Evolutionary conservation across 371 early-diverging fungal genomes (phyloP), one percentile per base, ranked within the genome.

Genomic region (Dichotomocladium elegans): DNA sequence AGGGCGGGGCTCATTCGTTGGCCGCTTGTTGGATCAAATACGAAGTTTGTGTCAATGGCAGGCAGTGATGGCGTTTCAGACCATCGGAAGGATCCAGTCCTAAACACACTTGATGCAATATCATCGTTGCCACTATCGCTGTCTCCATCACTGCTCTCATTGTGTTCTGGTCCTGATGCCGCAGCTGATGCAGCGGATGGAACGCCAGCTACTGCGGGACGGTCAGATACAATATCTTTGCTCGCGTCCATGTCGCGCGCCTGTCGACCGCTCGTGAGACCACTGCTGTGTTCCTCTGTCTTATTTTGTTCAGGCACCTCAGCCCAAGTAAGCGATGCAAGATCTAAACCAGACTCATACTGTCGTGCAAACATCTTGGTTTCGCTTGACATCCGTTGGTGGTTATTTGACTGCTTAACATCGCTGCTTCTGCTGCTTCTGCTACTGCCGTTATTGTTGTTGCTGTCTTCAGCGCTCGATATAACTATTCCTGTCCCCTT

Each of bases 1-100:
- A 47, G 25, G n/a, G 48, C 42, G 30, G 33, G 34, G 5, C 33
- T 14, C 27, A 34, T 42, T 24, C 14, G 41, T 21, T 37, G 17
- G 8, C 29, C 12, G 27, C 14, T 42, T 5, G 35, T 41, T 15
- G 47, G 30, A 33, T 41, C 45, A 41, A 60, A 60, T 10, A 43
- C 31, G 30, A 54, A 54, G 17, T 50, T 47, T 19, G 60, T 60
- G 28, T 60, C 35, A 35, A 60, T 48, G 8, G 60, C 33, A n/a
- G 59, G 53, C 24, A 57, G 22, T 17, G 58, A 28, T 7, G 55
- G 51, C 6, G 55, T 41, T 17, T 60, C 55, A 15, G 60, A 60
- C 60, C 55, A 55, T 26, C 60, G 55, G 50, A 55, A 54, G 34
- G 60, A 60, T 15, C 57, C 51, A 8, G 50, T 50, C 21, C 51